Base-by-base conservation (phyloP, 805 yeast species). In the Schwanniomyces pseudopolymorphus region DNA sequence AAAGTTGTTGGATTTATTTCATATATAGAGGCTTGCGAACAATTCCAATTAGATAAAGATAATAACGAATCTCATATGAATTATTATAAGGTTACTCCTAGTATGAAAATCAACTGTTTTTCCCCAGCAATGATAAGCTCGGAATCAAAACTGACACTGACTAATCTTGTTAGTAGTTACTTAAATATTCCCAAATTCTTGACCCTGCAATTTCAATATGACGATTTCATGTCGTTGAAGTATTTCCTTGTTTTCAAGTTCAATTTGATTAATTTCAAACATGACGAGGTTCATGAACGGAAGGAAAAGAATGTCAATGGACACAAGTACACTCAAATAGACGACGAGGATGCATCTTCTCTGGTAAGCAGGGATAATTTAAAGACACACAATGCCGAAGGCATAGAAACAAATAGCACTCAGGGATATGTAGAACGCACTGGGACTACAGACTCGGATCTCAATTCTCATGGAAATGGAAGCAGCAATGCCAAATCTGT, bases 21-120 rank as follows among this genome's bases (percentile, higher is more conserved):
- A 8, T 67, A 65, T 46, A 39, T 71, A n/a, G 77, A 70, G 50
- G 76, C 75, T 9, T 69, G 67, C 44, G 77, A 72, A 45, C 42
- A 55, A 3, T 71, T 61, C 51, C 72, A 71, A 47, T 43, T 57
- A 14, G 43, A 48, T 17, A 33, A 42, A 17, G 53, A 47, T 7
- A 47, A 52, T 2, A 24, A 35, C 11, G 33, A 39, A n/a, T 51
- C 46, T 10, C 53, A 43, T 36, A 52, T 47, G 13, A 65, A 72
- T 43, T 46, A 55, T 9, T 71, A 67, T 53, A 60, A 64, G 43
- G 74, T 71, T 14, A 63, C 69, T 10, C 70, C 70, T 14, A 56
- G 58, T 13, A 27, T 58, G 16, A 71, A 70, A 50, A 49, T 59
- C 28, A 72, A 70, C 52, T 55, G 67, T 1, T 61, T 67, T 45